Conservation (phyloP, 2,329 filamentous ascomycete genomes). For the Neopestalotiopsis sp. region DNA sequence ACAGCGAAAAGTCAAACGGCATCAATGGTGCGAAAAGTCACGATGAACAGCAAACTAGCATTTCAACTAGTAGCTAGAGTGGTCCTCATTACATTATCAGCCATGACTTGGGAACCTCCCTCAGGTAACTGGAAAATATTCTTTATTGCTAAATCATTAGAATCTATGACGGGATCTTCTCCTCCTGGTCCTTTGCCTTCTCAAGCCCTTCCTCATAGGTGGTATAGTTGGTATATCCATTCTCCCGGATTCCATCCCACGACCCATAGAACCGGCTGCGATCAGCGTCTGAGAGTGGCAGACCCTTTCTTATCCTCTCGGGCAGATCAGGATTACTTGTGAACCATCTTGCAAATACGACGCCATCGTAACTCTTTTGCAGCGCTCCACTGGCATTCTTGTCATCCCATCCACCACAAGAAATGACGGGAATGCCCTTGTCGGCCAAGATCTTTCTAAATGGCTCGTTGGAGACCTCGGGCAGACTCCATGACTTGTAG, state of each 20-base stretch:
- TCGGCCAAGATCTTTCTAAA: conserved; percentile 33
- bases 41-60: background rate
- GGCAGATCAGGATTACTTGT: conserved; percentile 51
- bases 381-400: conserved; percentile 33
- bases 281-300: conserved; percentile 44
- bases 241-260: conserved; percentile 26
- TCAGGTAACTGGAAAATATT: background rate
- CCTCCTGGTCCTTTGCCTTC: background rate
- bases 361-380: conserved; percentile 35
- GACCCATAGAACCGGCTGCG: conserved; percentile 41
- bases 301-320: conserved; percentile 42
- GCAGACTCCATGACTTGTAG: conserved; percentile 35
- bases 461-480: conserved; percentile 33
- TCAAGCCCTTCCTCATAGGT: conserved; percentile 23
- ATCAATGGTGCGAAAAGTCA: background rate
- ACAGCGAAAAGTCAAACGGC: background rate
- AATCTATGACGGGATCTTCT: conserved; percentile 10
- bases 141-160: background rate
- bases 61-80: background rate
- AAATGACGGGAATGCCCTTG: conserved; percentile 30
- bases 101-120: no score
- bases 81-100: background rate
- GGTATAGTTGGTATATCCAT: conserved; percentile 42
- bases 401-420: conserved; percentile 31
- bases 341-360: conserved; percentile 50